Evolutionary conservation across 768 basidiomycete genomes (phyloP).

Genomic region (Ramaria sp.): DNA sequence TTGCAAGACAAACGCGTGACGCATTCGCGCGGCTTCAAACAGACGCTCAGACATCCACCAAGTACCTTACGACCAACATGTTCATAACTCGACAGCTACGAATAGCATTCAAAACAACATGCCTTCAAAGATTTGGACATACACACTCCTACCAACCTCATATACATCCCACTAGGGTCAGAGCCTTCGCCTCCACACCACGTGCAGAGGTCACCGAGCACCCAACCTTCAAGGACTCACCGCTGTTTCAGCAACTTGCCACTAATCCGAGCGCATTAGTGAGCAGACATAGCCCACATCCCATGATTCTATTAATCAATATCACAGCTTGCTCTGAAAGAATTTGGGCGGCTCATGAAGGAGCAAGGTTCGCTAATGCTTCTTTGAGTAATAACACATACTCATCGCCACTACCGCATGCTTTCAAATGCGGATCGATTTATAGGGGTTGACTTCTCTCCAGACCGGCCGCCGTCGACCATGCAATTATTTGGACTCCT

Average conservation of each 20-base stretch:
- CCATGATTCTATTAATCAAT: neutral
- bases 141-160: neutral
- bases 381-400: neutral
- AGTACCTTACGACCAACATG: neutral
- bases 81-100: neutral
- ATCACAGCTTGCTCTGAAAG: constrained; percentile 26
- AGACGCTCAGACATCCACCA: neutral
- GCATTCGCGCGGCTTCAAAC: neutral
- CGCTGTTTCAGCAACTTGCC: constrained; percentile 36
- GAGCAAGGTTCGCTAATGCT: constrained; percentile 30
- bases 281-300: neutral
- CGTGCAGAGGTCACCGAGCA: neutral
- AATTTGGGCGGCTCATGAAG: constrained; percentile 34
- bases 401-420: neutral
- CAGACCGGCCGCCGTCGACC: constrained; percentile 34
- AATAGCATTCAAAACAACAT: neutral
- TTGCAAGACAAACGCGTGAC: neutral
- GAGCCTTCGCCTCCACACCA: neutral
- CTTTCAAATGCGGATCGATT: neutral
- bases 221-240: constrained; percentile 31
- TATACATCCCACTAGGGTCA: neutral
- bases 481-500: constrained; percentile 46
- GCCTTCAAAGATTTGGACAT: neutral
- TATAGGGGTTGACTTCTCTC: constrained; percentile 37
- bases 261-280: constrained; percentile 37